A percentile compares a stretch with the other conserved stretches of the same genome.
Conservation (phyloP, 768 basidiomycete genomes). For the Mycena amicta region DNA sequence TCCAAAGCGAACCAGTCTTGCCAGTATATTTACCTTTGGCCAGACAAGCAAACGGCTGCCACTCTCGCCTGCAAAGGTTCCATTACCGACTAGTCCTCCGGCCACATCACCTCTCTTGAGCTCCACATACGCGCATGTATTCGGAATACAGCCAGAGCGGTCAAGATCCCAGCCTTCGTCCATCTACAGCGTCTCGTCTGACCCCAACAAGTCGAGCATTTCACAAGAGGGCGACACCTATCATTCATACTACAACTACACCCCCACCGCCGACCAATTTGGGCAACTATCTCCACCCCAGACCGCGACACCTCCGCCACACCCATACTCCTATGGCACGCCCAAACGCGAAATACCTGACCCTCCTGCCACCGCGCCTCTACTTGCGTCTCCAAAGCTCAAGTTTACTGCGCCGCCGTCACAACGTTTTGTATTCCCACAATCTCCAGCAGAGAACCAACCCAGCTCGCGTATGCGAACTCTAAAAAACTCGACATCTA, state of each 20-base stretch:
- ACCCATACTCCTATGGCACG: slow-evolving; percentile 55
- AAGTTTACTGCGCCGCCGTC: slow-evolving; percentile 27
- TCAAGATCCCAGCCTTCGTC: slow-evolving; percentile 14
- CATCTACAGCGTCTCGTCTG: slow-evolving; percentile 19
- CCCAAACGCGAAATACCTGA: slow-evolving; percentile 23
- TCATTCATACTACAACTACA: slow-evolving; percentile 23
- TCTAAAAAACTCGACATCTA: slow-evolving; percentile 62
- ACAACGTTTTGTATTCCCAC: slow-evolving; percentile 9
- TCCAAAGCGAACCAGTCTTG: slow-evolving; percentile 52
- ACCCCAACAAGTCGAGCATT: slow-evolving; percentile 9
- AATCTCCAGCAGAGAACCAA: slow-evolving; percentile 9
- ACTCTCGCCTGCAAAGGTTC: slow-evolving; percentile 24
- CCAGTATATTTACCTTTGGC: slow-evolving; percentile 55
- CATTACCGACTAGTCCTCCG: slow-evolving; percentile 16
- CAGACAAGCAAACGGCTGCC: slow-evolving; percentile 27
- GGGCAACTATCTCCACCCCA: slow-evolving; percentile 13
- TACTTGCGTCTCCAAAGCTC: slow-evolving; percentile 32
- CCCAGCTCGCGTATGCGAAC: slow-evolving; percentile 17
- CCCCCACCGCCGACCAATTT: slow-evolving; percentile 16
- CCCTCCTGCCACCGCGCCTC: slow-evolving; percentile 27
- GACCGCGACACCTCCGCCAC: slow-evolving; percentile 30
- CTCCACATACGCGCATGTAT: slow-evolving; percentile 8
- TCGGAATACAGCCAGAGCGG: slow-evolving; percentile 5
- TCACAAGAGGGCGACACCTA: slow-evolving; percentile 19
- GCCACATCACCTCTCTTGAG: slow-evolving; percentile 2